Evolutionary conservation across 495 filamentous ascomycete genomes (phyloP), one percentile per base, ranked within the genome.

Genomic region (Trichoderma parareesei): DNA sequence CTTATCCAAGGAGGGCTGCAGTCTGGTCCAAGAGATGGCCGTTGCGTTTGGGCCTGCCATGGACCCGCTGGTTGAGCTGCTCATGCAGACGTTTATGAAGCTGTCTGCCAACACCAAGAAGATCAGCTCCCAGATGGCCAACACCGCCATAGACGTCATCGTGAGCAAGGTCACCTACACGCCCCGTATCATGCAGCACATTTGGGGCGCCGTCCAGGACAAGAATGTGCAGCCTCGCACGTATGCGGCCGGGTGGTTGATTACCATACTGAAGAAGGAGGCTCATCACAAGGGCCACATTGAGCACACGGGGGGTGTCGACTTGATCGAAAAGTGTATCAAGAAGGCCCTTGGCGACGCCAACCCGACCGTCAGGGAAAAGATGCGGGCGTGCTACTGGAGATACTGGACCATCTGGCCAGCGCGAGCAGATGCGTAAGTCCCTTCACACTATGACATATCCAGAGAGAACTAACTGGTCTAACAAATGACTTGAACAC

Each of bases 1-100:
- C 53, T 78, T 96, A 60, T 93, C 89, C 3, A 92, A 90, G 38
- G 89, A 89, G 69, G 92, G 89, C 9, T 94, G 91, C 70, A 87
- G 84, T 64, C 76, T 96, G 49, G 81, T 98, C 48, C 92, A 97
- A 70, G 94, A 98, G 49, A 75, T 97, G 33, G 93, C 91, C 11
- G 85, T 79, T 65, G 84, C 81, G 18, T 87, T 88, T 53, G 91
- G 92, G 2, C 81, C 92, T 0, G 88, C 81, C 65, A 83, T 98
- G 55, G 94, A 98, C 69, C 80, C 88, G 2, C 92, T 95, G 87
- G 87, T 94, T 27, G 94, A 98, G 70, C 84, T 97, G 16, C 79
- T 97, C 8, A 85, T 98, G 74, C 91, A 94, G 65, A 91, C 88
- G 65, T 81, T 97, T 66, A 85, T 97, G 75, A 97, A 96, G 71